phyloP scores from a whole-genome alignment of 345 rosid species.

The Pseudoturritis turrita region DNA sequence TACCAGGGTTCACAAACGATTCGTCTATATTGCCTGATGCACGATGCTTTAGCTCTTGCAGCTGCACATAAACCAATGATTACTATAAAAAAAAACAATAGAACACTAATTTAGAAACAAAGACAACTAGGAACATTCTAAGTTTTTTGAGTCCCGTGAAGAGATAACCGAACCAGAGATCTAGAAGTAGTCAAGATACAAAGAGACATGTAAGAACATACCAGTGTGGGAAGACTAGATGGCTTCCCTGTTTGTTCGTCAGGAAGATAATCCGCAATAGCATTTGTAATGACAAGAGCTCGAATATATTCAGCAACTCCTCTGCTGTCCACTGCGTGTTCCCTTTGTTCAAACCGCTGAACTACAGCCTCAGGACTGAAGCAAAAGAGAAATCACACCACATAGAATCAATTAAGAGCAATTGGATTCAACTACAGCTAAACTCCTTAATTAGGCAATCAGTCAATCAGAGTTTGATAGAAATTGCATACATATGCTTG shows the following conservation, averaged over 20 bases:
- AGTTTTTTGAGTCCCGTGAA: neutral
- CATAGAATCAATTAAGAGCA: neutral
- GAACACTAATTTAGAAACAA: constrained; percentile 1
- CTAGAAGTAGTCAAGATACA: neutral
- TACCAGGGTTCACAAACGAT: constrained; percentile 70
- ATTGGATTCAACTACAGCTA: neutral
- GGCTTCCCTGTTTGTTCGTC: constrained; percentile 81
- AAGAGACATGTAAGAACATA: constrained; percentile 20
- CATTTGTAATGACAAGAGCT: constrained; percentile 80
- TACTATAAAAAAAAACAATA: constrained; percentile 1
- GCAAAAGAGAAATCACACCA: neutral
- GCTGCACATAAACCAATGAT: constrained; percentile 41
- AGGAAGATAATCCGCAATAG: constrained; percentile 87
- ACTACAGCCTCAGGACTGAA: constrained; percentile 89
- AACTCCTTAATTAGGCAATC: neutral
- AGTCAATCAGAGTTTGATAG: neutral
- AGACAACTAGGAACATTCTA: neutral
- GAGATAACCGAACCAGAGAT: neutral
- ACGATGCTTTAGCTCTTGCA: constrained; percentile 93
- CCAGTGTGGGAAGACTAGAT: constrained; percentile 84
- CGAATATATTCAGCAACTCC: constrained; percentile 90
- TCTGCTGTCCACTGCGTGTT: constrained; percentile 71
- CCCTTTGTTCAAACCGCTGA: constrained; percentile 81
- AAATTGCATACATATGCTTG: constrained; percentile 53
- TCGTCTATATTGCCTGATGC: constrained; percentile 70